Base-by-base conservation (phyloP, 257 asterid species). In the Mentha longifolia region DNA sequence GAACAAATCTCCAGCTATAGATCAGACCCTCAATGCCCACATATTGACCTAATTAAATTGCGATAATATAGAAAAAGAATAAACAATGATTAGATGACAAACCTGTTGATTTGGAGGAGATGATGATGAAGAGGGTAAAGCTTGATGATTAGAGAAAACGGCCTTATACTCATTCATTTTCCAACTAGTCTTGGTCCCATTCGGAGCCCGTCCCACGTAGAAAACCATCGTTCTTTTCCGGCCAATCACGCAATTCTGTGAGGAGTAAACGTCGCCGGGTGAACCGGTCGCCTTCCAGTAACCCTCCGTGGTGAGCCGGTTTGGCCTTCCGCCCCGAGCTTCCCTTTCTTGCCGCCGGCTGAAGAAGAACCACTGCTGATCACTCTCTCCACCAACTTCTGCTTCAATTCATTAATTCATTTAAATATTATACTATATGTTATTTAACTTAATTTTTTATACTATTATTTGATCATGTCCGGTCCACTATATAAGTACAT, bases 231-330 rank as follows among this genome's bases (percentile, higher is more conserved):
- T 86, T 55, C 87, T 81, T 63, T 81, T 88, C 57, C 75, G 41
- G 1, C 92, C 95, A 20, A 88, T 85, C 3, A 83, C 45, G 17
- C 50, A 14, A 0, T 72, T 57, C 3, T 37, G 19, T 0, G 86
- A 83, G 1, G 92, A 86, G 73, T 82, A 86, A 9, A 88, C 87
- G 22, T 68, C 76, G 3, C 85, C 79, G 0, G 87, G 88, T 13
- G 92, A 82, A 1, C 95, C 95, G 0, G 92, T 88, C 2, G 87
- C 90, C 76, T 88, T 88, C 95, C 95, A 88, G 41, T 81, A 88
- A 0, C 95, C 92, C 54, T 78, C 83, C 46, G 31, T 73, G 2
- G 95, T 86, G 2, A 84, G 82, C 67, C 92, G 78, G 50, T 82
- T 86, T 0, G 88, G 85, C 56, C 86, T 67, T 28, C 92, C 90